Evolutionary conservation across 257 asterid species (phyloP), one percentile per base, ranked within the genome.

Genomic region (Nicotiana paniculata): DNA sequence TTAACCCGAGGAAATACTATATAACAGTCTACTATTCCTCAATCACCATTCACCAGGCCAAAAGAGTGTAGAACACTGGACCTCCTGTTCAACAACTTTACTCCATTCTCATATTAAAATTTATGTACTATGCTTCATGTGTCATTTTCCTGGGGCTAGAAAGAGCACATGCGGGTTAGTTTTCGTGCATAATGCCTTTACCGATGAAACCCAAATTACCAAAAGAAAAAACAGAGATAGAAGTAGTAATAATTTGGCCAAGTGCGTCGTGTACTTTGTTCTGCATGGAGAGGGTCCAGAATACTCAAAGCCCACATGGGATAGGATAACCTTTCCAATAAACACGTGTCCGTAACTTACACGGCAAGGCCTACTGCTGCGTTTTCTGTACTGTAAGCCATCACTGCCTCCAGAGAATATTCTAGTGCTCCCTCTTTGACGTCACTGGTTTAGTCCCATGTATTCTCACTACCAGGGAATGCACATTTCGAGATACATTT

Each of bases 301-400:
- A 77, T 32, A 76, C 57, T 66, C 70, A 46, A 75, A 46, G 13
- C 81, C 74, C 88, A 85, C 86, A 76, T 86, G 88, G 87, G 84
- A 75, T 64, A 84, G 77, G 82, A 86, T 83, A 82, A 80, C 30
- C 77, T 59, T 59, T 82, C 74, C 79, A 79, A 75, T 67, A 24
- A 77, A 74, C 91, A 86, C 90, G 87, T 85, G 90, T 83, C 85
- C 89, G 87, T 88, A 82, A 83, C 89, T 88, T 91, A 86, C 85
- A 82, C 87, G 86, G 88, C 90, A 91, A 89, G 88, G 82, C 79
- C 90, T 55, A n/a, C 7, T 24, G 24, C 79, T 48, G 35, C 58
- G 21, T 70, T 43, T 69, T 39, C 9, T 70, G 24, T 24, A 74
- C 24, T 74, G 39, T 72, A 21, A 37, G 32, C 32, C 37, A 69